Evolutionary conservation across 345 rosid species (phyloP), one percentile per base, ranked within the genome.

Genomic region (Ceriops zippeliana): DNA sequence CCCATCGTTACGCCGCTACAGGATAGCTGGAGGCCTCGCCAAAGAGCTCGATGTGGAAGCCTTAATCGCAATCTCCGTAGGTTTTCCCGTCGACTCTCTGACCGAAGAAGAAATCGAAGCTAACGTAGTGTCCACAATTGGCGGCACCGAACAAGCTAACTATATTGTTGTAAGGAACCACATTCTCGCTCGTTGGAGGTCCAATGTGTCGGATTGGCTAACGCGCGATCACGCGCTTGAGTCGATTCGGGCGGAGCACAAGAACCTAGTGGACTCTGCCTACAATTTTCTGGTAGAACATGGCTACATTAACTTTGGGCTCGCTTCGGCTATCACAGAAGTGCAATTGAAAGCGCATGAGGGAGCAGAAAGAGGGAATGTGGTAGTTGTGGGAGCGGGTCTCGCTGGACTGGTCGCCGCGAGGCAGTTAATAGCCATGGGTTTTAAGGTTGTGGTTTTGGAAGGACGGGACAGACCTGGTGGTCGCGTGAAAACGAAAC

Each of bases 41-140:
- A 87, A 87, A 81, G 97, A 91, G 63, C 75, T 91, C 8, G 96
- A 89, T 73, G 81, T 86, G 13, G 98, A 91, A 77, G 96, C 96
- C 24, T 66, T 88, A 37, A 89, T 85, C 21, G 97, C 98, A 2
- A 85, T 84, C 75, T 95, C 98, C 0, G 93, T 91, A 0, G 98
- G 99, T 15, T 95, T 95, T 63, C 97, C 98, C 5, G 92, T 87
- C 6, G 90, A 88, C 71, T 95, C 97, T 1, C 87, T 95, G 4
- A 91, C 92, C 2, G 98, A 95, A 76, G 99, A 95, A 75, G 98
- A 95, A 81, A 95, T 91, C 13, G 97, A 95, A 82, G 97, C 96
- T 2, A 87, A 89, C 64, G 99, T 89, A 5, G 96, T 92, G 51
- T 73, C 81, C 0, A 81, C 67, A 22, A 84, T 90, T 3, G 97